Evolutionary conservation across 331 rosid genomes (phyloP).

Genomic region (Quercus phellos): DNA sequence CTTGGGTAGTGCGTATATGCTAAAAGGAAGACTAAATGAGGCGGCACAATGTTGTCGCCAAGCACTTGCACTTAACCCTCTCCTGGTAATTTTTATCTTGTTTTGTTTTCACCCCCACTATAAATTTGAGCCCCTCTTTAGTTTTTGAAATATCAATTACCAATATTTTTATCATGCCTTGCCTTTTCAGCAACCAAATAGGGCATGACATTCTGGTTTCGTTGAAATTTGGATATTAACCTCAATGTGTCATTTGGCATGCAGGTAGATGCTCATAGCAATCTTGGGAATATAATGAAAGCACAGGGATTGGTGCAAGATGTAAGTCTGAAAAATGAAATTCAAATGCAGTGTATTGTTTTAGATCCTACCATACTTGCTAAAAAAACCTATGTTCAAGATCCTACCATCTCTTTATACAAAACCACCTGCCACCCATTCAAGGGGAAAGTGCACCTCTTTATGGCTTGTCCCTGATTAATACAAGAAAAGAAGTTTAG

Average conservation of each 20-base stretch:
- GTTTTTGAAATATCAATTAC: no score
- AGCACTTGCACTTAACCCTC: constrained; percentile 91
- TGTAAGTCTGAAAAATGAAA: constrained; percentile 38
- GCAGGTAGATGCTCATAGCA: constrained; percentile 98
- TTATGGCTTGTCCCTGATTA: no score
- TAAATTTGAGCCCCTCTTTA: no score
- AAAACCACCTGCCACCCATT: no score
- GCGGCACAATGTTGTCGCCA: constrained; percentile 99
- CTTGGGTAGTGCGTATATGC: constrained; percentile 98
- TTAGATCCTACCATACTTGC: not conserved
- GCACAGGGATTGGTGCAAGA: constrained; percentile 95
- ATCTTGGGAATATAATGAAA: constrained; percentile 96
- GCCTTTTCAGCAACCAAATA: no score
- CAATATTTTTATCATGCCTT: no score
- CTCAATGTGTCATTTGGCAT: not conserved
- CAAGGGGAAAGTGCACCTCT: no score
- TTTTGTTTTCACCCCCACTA: no score
- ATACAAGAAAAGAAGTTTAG: not conserved
- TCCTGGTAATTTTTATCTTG: constrained; percentile 43
- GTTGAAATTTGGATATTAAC: no score
- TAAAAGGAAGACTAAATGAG: constrained; percentile 91
- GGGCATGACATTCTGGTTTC: no score
- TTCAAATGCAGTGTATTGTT: not conserved
- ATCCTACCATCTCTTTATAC: not conserved
- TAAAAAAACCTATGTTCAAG: no score